Percentiles rank a stretch among this genome's conserved stretches.
Conservation (phyloP, 2,329 filamentous ascomycete genomes). For the Acrocalymma vagum region DNA sequence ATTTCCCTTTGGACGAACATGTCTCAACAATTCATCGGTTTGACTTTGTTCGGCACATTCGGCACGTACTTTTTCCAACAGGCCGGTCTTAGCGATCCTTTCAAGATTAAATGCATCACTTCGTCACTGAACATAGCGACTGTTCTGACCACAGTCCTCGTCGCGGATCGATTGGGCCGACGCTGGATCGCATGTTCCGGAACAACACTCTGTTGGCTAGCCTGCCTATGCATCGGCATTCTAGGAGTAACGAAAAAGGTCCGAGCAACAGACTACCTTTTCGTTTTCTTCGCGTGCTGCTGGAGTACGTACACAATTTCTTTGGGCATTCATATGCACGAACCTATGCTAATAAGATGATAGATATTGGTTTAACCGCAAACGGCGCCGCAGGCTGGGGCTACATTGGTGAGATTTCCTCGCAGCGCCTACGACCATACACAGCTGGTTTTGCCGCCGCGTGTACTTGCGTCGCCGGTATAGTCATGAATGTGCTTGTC, state of each 20-base stretch:
- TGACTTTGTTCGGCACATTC: conserved; percentile 51
- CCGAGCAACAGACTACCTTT: conserved; percentile 6
- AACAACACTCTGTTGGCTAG: conserved; percentile 7
- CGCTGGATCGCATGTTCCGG: conserved; percentile 8
- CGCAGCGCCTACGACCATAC: conserved; percentile 14
- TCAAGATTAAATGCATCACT: conserved; percentile 11
- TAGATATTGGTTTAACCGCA: conserved; percentile 15
- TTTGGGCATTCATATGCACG: not conserved
- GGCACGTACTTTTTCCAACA: conserved; percentile 49
- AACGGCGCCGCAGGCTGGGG: conserved; percentile 14
- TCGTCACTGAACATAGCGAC: conserved; percentile 6
- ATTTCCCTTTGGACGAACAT: conserved; percentile 52
- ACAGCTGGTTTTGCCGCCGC: conserved; percentile 17
- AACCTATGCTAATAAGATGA: not conserved
- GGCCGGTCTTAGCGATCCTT: conserved; percentile 13
- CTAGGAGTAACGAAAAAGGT: conserved; percentile 5
- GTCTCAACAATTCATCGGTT: conserved; percentile 50
- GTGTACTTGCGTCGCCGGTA: conserved; percentile 8
- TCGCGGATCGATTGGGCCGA: conserved; percentile 7
- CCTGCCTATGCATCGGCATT: conserved; percentile 7
- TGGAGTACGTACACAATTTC: conserved; percentile 7
- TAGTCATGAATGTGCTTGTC: conserved; percentile 14
- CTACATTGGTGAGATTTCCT: conserved; percentile 16
- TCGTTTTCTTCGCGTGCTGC: conserved; percentile 7
- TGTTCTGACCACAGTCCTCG: conserved; percentile 3